phyloP scores from a whole-genome alignment of 495 filamentous ascomycete genomes.

The Tuber aestivum region DNA sequence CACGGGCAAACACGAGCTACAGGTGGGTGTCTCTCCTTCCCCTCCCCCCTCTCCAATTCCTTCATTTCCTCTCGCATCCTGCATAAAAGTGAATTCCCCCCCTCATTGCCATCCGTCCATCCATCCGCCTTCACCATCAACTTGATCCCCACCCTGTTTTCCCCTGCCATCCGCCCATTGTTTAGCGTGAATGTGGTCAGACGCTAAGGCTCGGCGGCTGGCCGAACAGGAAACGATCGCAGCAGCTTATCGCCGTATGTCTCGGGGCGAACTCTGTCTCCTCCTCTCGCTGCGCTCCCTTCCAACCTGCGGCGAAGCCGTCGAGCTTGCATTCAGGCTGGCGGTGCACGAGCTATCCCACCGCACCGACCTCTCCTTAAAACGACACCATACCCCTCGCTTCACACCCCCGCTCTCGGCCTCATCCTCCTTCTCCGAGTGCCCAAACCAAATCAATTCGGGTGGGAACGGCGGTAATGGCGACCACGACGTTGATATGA shows the following conservation, averaged over 20 bases:
- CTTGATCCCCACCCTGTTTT: not conserved
- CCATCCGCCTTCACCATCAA: constrained; percentile 12
- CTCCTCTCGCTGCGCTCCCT: constrained; percentile 41
- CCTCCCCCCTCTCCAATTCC: not conserved
- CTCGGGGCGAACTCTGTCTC: constrained; percentile 36
- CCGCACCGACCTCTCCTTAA: constrained; percentile 35
- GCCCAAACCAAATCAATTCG: constrained; percentile 18
- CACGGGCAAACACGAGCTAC: constrained; percentile 33
- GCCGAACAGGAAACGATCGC: constrained; percentile 29
- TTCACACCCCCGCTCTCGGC: constrained; percentile 30
- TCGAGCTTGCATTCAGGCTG: constrained; percentile 39
- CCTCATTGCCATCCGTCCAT: not conserved
- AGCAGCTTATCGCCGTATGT: constrained; percentile 36
- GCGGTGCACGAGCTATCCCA: constrained; percentile 41
- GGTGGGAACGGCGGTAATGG: constrained; percentile 8
- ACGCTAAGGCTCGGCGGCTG: not conserved
- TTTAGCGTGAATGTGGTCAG: constrained; percentile 1
- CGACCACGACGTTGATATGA: constrained; percentile 19
- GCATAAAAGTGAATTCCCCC: not conserved
- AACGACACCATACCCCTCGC: constrained; percentile 18
- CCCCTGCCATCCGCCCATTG: not conserved
- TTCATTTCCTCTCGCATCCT: not conserved
- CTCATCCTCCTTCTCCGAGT: constrained; percentile 21
- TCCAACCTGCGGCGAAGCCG: constrained; percentile 26
- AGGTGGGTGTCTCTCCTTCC: constrained; percentile 16